These are phyloP conservation scores for Monilinia aucupariae DNA, from an alignment of 2,329 filamentous ascomycete genomes.

Conservation along the genomic window DNA sequence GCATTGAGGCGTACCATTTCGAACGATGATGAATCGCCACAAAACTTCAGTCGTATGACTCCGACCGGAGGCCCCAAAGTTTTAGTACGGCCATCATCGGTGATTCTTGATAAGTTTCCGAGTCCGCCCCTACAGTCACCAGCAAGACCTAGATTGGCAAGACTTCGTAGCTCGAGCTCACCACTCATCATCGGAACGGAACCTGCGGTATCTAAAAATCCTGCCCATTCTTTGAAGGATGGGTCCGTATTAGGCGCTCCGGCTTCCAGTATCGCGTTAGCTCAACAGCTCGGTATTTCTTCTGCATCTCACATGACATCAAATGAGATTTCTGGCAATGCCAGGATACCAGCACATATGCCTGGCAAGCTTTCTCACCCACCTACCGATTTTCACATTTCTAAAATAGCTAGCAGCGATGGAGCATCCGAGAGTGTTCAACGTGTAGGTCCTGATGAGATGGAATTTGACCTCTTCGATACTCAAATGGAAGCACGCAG, in stretches of 20 bases:
- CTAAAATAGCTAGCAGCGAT: constrained; percentile 14
- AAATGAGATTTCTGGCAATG: not conserved
- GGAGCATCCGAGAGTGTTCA: constrained; percentile 10
- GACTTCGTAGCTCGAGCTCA: constrained; percentile 8
- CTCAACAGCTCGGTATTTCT: constrained; percentile 9
- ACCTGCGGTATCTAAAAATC: not conserved
- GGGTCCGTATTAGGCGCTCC: not conserved
- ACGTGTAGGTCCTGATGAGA: constrained; percentile 4
- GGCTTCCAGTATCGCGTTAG: constrained; percentile 14
- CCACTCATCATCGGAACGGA: not conserved
- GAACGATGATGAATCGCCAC: constrained; percentile 4
- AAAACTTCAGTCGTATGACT: not conserved
- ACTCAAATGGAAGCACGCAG: not conserved
- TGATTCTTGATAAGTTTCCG: not conserved
- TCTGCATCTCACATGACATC: not conserved
- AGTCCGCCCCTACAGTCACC: not conserved
- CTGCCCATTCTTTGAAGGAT: not conserved
- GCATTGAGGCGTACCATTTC: constrained; percentile 11
- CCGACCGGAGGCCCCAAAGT: not conserved
- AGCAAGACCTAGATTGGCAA: not conserved
- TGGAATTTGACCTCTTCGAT: constrained; percentile 15
- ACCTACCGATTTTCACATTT: not conserved
- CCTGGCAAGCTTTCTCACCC: not conserved
- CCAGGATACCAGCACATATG: not conserved
- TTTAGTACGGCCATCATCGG: not conserved